Evolutionary conservation across 164 flowering plant species (phyloP).

Genomic region (Chimonanthus praecox): DNA sequence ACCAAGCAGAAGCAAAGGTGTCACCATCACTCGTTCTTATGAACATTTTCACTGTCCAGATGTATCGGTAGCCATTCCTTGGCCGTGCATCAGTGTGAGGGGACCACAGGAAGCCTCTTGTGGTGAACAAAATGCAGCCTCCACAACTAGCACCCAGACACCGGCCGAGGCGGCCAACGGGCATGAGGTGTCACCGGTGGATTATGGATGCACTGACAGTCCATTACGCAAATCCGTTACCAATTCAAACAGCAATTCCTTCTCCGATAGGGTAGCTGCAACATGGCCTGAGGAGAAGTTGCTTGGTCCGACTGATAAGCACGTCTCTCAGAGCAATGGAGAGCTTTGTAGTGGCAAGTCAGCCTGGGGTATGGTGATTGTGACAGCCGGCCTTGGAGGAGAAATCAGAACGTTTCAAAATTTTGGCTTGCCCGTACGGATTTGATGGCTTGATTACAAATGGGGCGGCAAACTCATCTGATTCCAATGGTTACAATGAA

Average conservation of each 20-base stretch:
- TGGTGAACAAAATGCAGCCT: conserved; percentile 27
- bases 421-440: conserved; percentile 82
- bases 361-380: conserved; percentile 93
- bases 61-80: conserved; percentile 86
- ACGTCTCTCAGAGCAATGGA: conserved; percentile 42
- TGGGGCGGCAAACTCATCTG: background rate
- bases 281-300: conserved; percentile 91
- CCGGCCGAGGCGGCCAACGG: conserved; percentile 38
- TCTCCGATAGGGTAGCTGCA: conserved; percentile 58
- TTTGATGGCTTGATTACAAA: conserved; percentile 24
- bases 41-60: conserved; percentile 92
- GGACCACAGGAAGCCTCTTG: conserved; percentile 23
- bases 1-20: conserved; percentile 67
- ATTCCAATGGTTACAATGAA: background rate
- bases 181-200: conserved; percentile 23
- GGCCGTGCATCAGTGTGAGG: conserved; percentile 72
- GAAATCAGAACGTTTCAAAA: conserved; percentile 85
- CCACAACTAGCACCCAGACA: conserved; percentile 36
- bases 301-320: conserved; percentile 27
- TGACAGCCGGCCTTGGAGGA: conserved; percentile 84
- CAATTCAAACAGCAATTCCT: conserved; percentile 52
- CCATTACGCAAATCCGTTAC: conserved; percentile 50
- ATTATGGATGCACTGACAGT: conserved; percentile 35
- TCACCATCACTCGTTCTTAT: conserved; percentile 65
- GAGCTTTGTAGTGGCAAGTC: conserved; percentile 46